Base-by-base conservation (phyloP, 2,329 filamentous ascomycete genomes). In the Tolypocladium guangdongense region DNA sequence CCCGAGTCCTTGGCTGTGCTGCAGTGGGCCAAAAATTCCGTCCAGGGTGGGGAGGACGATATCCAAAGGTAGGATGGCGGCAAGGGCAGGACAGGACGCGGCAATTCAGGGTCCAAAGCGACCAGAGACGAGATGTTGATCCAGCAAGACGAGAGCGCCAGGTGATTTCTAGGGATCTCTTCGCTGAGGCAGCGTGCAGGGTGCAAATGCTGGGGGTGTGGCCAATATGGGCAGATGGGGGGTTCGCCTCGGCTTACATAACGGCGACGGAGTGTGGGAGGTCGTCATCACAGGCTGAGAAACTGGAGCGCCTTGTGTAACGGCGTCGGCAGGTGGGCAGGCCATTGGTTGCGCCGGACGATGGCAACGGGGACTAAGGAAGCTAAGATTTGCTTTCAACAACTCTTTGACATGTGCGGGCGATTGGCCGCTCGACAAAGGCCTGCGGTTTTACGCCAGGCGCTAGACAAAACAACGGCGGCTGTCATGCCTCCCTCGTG, bases 221-320 rank as follows among this genome's bases (percentile, higher is more conserved):
- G 39, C 38, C 47, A 45, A 32, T 8, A 51, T 20, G 41, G 41
- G 11, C 30, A 18, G 41, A 14, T 20, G 14, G 24, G 24, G 41
- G 41, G 27, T 6, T 22, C 36, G 14, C 14, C 8, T 37, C 33
- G 22, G 55, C 55, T 57, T 57, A 57, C 55, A 53, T 57, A 57
- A 57, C 46, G 47, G 47, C 30, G 35, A 51, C 45, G 46, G 52
- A 51, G 41, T 33, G 50, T 4, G 35, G 7, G n/a, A 37, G 35
- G 18, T 16, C 37, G 49, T 39, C 41, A 43, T 50, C 33, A 39
- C 51, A n/a, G 20, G 51, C 45, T 11, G 45, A n/a, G 30, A 10
- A 20, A n/a, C 22, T 20, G 3, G 33, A 24, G 47, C 47, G 11
- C 5, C 22, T 22, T 7, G n/a, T 37, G 47, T 37, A 27, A 22